A percentile compares a stretch with the other conserved stretches of the same genome.
Evolutionary conservation across 805 yeast species (phyloP).

Genomic region (Priceomyces castillae): DNA sequence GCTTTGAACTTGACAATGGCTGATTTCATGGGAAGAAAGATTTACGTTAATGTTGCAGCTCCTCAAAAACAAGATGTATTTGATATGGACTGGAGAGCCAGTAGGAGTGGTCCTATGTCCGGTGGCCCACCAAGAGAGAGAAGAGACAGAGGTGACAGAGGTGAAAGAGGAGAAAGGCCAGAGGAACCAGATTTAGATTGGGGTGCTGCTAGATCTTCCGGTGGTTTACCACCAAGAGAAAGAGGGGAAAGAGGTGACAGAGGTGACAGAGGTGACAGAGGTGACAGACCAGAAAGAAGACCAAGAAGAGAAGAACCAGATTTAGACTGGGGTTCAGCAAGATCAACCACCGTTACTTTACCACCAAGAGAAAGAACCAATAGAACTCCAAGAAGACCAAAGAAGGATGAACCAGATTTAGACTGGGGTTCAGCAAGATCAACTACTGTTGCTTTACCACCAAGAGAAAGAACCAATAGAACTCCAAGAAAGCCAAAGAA

Average conservation of each 20-base stretch:
- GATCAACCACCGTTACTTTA: slow-evolving; percentile 26
- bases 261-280: slow-evolving; percentile 28
- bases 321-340: slow-evolving; percentile 57
- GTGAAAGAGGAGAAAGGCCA: slow-evolving; percentile 20
- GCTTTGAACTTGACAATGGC: slow-evolving; percentile 46
- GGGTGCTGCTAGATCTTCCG: slow-evolving; percentile 42
- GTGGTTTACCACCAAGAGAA: slow-evolving; percentile 35
- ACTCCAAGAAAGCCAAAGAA: slow-evolving; percentile 19
- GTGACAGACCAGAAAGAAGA: slow-evolving; percentile 18
- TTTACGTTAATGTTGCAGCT: slow-evolving; percentile 57
- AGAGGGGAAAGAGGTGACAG: slow-evolving; percentile 39
- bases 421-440: slow-evolving; percentile 43
- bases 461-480: slow-evolving; percentile 28
- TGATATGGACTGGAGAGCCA: slow-evolving; percentile 46
- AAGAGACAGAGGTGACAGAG: slow-evolving; percentile 18
- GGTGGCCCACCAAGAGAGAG: slow-evolving; percentile 24
- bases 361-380: slow-evolving; percentile 18
- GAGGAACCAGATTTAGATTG: slow-evolving; percentile 46
- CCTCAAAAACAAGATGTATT: slow-evolving; percentile 48
- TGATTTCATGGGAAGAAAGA: slow-evolving; percentile 48
- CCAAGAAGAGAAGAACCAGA: slow-evolving; percentile 52
- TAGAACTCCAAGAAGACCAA: slow-evolving; percentile 26
- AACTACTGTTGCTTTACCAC: slow-evolving; percentile 22
- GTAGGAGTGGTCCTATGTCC: slow-evolving; percentile 24
- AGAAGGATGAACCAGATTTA: slow-evolving; percentile 37